These are phyloP conservation scores for Delitschia confertaspora DNA, from an alignment of 495 filamentous ascomycete species.

Conservation along the genomic window DNA sequence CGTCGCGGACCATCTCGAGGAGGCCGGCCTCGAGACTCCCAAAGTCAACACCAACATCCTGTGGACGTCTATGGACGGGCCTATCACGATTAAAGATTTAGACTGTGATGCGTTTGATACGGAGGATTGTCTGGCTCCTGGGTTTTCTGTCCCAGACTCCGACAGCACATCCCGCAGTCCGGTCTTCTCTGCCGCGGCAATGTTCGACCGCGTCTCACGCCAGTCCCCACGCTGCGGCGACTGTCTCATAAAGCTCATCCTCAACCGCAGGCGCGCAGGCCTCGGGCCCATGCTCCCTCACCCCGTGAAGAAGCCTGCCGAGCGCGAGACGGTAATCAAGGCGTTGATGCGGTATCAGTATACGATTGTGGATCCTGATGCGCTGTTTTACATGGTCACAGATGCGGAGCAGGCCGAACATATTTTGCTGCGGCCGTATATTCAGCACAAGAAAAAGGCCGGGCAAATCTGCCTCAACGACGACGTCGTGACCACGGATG, in stretches of 20 bases:
- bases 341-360: slow-evolving; percentile 40
- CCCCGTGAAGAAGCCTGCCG: slow-evolving; percentile 20
- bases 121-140: slow-evolving; percentile 37
- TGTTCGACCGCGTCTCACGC: slow-evolving; percentile 36
- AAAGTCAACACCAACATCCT: slow-evolving; percentile 36
- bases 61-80: slow-evolving; percentile 41
- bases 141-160: slow-evolving; percentile 33
- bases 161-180: slow-evolving; percentile 32
- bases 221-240: slow-evolving; percentile 37
- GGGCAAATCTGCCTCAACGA: slow-evolving; percentile 41
- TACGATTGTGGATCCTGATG: slow-evolving; percentile 36
- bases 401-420: slow-evolving; percentile 40
- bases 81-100: slow-evolving; percentile 34
- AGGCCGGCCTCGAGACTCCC: slow-evolving; percentile 36
- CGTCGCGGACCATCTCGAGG: slow-evolving; percentile 29
- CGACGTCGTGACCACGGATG: slow-evolving; percentile 30
- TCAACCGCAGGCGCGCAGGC: slow-evolving; percentile 31
- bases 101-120: slow-evolving; percentile 37
- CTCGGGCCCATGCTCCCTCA: slow-evolving; percentile 34
- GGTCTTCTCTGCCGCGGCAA: slow-evolving; percentile 34
- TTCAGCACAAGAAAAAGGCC: slow-evolving; percentile 26
- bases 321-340: slow-evolving; percentile 34
- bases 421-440: slow-evolving; percentile 31
- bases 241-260: slow-evolving; percentile 37
- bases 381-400: slow-evolving; percentile 40